phyloP scores from a whole-genome alignment of 768 basidiomycete species.

The Naganishia antarctica region DNA sequence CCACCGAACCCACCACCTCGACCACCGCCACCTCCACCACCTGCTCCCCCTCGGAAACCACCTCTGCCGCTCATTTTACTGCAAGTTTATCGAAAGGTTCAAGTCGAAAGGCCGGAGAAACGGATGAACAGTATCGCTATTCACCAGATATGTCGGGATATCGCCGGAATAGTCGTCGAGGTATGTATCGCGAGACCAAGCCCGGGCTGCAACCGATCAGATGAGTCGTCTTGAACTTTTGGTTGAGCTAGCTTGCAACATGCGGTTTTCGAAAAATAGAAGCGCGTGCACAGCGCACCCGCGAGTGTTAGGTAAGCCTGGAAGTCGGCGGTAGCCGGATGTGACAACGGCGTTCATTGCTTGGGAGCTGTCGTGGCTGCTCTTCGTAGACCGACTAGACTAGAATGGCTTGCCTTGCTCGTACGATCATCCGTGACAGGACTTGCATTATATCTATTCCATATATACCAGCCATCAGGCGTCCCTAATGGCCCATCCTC shows the following conservation, averaged over 20 bases:
- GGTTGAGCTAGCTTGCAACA: neutral
- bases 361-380: neutral
- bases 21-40: constrained; percentile 33
- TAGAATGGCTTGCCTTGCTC: too few relatives aligned
- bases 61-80: constrained; percentile 35
- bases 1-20: constrained; percentile 28
- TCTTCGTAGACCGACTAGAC: too few relatives aligned
- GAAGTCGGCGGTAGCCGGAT: neutral
- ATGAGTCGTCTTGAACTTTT: neutral
- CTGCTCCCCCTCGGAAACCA: constrained; percentile 36
- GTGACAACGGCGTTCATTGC: constrained; percentile 4
- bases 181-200: too few relatives aligned
- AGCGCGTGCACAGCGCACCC: constrained; percentile 1
- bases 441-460: too few relatives aligned
- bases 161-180: neutral
- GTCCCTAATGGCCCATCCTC: too few relatives aligned
- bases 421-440: too few relatives aligned
- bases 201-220: neutral
- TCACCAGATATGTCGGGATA: too few relatives aligned
- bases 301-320: neutral
- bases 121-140: too few relatives aligned
- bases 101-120: neutral
- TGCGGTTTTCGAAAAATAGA: constrained; percentile 22
- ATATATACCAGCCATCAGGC: too few relatives aligned
- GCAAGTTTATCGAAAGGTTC: neutral